Evolutionary conservation across 441 rosid genomes (phyloP).

Genomic region (Theobroma grandiflorum): DNA sequence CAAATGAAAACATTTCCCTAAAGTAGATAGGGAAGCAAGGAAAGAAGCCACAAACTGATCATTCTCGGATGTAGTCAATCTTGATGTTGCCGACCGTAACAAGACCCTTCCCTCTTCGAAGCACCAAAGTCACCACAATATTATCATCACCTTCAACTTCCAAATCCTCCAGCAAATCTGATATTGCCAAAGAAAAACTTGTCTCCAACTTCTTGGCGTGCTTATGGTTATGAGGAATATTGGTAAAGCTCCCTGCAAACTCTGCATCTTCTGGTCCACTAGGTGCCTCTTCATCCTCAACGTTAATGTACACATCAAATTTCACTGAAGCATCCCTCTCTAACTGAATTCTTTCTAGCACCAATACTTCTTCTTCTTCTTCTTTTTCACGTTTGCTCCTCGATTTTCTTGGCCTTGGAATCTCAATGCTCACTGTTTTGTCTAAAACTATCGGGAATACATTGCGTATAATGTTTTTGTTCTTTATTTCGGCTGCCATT

Average conservation of each 20-base stretch:
- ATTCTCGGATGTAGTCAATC: conserved; percentile 38
- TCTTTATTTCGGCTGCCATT: conserved; percentile 40
- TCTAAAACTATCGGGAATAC: conserved; percentile 50
- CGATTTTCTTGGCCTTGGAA: conserved; percentile 53
- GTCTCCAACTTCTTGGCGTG: conserved; percentile 49
- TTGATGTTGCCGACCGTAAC: conserved; percentile 49
- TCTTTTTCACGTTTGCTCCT: conserved; percentile 61
- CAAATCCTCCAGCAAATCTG: conserved; percentile 61
- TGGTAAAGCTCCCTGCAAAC: conserved; percentile 66
- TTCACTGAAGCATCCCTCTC: conserved; percentile 46
- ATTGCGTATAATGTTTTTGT: conserved; percentile 11
- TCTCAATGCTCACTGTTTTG: conserved; percentile 35
- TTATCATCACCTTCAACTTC: conserved; percentile 57
- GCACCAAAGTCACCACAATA: conserved; percentile 60
- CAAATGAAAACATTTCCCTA: neutral
- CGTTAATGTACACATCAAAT: conserved; percentile 60
- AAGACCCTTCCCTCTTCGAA: conserved; percentile 36
- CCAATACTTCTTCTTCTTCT: conserved; percentile 58
- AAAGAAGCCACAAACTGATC: neutral
- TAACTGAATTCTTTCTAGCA: conserved; percentile 49
- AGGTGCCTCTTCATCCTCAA: conserved; percentile 37
- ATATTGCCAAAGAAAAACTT: conserved; percentile 43
- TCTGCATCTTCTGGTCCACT: conserved; percentile 44
- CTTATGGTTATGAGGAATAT: conserved; percentile 55
- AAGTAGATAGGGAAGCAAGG: neutral